Evolutionary conservation across 2,329 filamentous ascomycete species (phyloP).

Genomic region (Colletotrichum sp.): DNA sequence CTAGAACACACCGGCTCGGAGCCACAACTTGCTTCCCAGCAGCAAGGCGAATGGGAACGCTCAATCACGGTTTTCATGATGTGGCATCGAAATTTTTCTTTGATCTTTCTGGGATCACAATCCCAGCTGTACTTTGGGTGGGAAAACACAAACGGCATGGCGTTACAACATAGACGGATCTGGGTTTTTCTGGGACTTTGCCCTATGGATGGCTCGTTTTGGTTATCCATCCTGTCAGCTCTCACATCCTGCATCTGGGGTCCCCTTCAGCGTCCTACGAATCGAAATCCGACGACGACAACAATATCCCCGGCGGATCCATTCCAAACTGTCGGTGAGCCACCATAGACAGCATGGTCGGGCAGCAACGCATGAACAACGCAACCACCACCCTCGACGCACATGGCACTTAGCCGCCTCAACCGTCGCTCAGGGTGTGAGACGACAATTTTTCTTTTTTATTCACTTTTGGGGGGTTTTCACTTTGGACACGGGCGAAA

Average conservation of each 20-base stretch:
- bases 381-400: slow-evolving; percentile 19
- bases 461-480: not conserved
- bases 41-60: slow-evolving; percentile 29
- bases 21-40: slow-evolving; percentile 44
- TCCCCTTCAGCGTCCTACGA: slow-evolving; percentile 3
- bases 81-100: slow-evolving; percentile 20
- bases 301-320: slow-evolving; percentile 19
- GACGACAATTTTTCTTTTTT: slow-evolving; percentile 5
- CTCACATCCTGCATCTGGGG: slow-evolving; percentile 21
- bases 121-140: not conserved
- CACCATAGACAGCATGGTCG: slow-evolving; percentile 10
- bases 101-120: slow-evolving; percentile 14
- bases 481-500: slow-evolving; percentile 11
- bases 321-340: slow-evolving; percentile 21
- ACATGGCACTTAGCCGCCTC: slow-evolving; percentile 19
- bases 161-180: slow-evolving; percentile 21
- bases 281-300: slow-evolving; percentile 2
- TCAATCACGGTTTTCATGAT: slow-evolving; percentile 21
- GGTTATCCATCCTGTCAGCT: slow-evolving; percentile 8
- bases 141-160: slow-evolving; percentile 8
- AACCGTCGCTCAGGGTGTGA: slow-evolving; percentile 10
- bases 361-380: slow-evolving; percentile 22
- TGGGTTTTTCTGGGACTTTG: slow-evolving; percentile 8
- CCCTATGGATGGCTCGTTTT: not conserved
- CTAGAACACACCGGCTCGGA: slow-evolving; percentile 39